Evolutionary conservation across 768 basidiomycete genomes (phyloP).

Genomic region (Leccinum rimulosum): DNA sequence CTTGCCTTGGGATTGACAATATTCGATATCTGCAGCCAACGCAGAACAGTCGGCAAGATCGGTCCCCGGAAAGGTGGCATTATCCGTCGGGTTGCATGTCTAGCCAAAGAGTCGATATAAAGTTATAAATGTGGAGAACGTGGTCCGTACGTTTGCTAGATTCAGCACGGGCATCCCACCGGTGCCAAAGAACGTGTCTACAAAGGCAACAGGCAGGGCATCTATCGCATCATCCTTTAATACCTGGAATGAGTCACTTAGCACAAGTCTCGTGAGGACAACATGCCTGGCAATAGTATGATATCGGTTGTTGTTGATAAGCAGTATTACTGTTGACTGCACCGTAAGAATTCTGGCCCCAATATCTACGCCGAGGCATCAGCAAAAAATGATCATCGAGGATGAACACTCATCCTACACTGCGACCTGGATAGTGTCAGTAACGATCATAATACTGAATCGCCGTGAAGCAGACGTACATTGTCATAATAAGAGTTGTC

Average conservation of each 20-base stretch:
- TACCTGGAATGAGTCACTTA: constrained; percentile 2
- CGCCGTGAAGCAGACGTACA: constrained; percentile 35
- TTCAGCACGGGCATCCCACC: constrained; percentile 64
- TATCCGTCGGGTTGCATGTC: constrained; percentile 42
- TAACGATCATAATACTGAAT: background rate
- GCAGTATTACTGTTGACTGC: constrained; percentile 50
- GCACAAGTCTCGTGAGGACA: background rate
- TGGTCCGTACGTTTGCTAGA: constrained; percentile 55
- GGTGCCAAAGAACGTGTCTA: constrained; percentile 62
- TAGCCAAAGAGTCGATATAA: constrained; percentile 13
- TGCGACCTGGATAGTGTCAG: constrained; percentile 41
- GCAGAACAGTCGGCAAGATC: constrained; percentile 38
- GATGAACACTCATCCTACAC: constrained; percentile 39
- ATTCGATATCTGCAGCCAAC: constrained; percentile 41
- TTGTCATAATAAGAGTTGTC: constrained; percentile 63
- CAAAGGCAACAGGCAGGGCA: constrained; percentile 67
- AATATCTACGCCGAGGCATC: constrained; percentile 45
- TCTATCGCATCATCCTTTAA: constrained; percentile 63
- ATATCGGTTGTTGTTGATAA: constrained; percentile 59
- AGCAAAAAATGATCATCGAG: background rate
- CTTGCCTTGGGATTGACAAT: constrained; percentile 47
- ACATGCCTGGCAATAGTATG: constrained; percentile 61
- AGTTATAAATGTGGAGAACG: background rate
- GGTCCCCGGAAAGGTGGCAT: constrained; percentile 42
- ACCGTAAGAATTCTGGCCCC: constrained; percentile 77